Base-by-base conservation (phyloP, 129 eudicot genomes). In the Pulicaria dysenterica region DNA sequence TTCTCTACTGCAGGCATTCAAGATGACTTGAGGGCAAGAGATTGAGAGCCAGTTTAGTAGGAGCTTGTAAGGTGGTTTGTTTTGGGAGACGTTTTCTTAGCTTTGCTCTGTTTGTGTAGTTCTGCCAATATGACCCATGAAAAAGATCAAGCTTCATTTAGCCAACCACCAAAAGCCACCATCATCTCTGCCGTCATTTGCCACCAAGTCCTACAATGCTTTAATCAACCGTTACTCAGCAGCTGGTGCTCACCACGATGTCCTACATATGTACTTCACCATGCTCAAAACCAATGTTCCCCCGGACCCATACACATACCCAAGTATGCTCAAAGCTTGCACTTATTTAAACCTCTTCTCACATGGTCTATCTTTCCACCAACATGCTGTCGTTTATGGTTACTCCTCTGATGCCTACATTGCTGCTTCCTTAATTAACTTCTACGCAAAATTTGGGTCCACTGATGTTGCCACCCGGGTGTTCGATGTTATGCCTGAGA, bases 221-320 rank as follows among this genome's bases (percentile, higher is more conserved):
- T 51, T 55, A 39, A 88, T 94, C 84, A 86, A 77, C 75, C 91
- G 85, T 31, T 87, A 84, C 65, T 90, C 94, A 39, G 64, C 85
- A 31, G 56, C 77, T 65, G 87, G 88, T 31, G 50, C 71, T 58
- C 97, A 88, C 83, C 83, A 75, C 58, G 5, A 86, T 5, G 96
- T 85, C 69, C 81, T 95, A 59, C 70, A 48, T 72, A 73, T 88
- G 49, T 90, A 84, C 86, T 54, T 83, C 72, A 75, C 91, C 72
- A 85, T 91, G 90, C 86, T 88, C 77, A 80, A 79, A 50, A 60
- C 87, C 79, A 38, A 73, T 67, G 64, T 65, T 11, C 72, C 73
- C 6, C 89, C 96, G 5, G 99, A 95, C 86, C 85, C 94, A 17
- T 87, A 83, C 83, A 90, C 99, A 4, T 95, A 63, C 85, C 99